These are phyloP conservation scores for Xylogone sp. DNA, from an alignment of 2,329 filamentous ascomycete genomes.

Conservation along the genomic window DNA sequence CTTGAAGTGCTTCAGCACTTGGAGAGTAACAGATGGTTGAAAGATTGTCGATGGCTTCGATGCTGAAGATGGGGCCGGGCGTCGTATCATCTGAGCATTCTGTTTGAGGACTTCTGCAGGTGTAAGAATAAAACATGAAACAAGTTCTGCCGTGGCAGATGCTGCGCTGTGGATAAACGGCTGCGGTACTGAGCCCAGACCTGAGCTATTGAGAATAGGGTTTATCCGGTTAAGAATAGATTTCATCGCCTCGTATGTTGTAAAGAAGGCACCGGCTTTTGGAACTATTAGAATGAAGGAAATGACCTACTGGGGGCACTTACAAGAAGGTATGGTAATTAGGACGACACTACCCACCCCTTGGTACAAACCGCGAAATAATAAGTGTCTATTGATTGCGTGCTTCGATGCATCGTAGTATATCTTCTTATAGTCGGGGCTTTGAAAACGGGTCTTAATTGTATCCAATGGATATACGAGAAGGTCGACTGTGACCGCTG, in stretches of 20 bases:
- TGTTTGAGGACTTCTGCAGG: conserved; percentile 91
- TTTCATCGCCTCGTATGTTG: conserved; percentile 80
- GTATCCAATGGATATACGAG: conserved; percentile 79
- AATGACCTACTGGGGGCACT: conserved; percentile 10
- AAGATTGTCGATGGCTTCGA: conserved; percentile 38
- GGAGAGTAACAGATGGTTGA: conserved; percentile 46
- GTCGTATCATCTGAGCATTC: conserved; percentile 79
- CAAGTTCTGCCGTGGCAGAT: conserved; percentile 74
- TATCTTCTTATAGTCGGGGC: conserved; percentile 65
- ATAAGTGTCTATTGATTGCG: conserved; percentile 47
- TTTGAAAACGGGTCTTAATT: conserved; percentile 82
- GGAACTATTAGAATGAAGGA: conserved; percentile 13
- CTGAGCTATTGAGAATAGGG: conserved; percentile 39
- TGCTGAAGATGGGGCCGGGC: conserved; percentile 16
- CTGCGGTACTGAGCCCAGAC: conserved; percentile 63
- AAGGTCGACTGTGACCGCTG: conserved; percentile 82
- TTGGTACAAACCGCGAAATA: conserved; percentile 78
- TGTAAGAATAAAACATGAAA: conserved; percentile 81
- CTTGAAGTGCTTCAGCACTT: conserved; percentile 54
- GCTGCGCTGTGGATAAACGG: conserved; percentile 70
- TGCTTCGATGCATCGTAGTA: conserved; percentile 57
- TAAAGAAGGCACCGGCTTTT: conserved; percentile 83
- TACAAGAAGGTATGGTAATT: conserved; percentile 83
- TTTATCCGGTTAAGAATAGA: conserved; percentile 52
- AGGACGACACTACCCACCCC: conserved; percentile 82